Conservation (phyloP, 345 rosid genomes). For the Conringia planisiliqua region DNA sequence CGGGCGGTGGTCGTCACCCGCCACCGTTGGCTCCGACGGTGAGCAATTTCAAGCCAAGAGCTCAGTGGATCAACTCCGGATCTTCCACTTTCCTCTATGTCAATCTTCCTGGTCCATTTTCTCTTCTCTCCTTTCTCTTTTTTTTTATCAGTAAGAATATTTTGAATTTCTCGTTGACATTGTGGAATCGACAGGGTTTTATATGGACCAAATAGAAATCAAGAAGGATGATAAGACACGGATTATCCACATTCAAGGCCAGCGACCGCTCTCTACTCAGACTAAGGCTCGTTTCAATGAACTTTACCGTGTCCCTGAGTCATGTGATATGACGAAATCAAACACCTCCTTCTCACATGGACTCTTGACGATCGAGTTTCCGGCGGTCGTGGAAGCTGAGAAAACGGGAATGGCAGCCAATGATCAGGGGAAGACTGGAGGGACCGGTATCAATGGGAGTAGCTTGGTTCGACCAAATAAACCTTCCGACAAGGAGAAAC, state of each 20-base stretch:
- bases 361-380: slow-evolving; percentile 29
- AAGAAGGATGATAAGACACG: slow-evolving; percentile 25
- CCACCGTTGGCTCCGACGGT: slow-evolving; percentile 36
- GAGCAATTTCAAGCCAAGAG: slow-evolving; percentile 34
- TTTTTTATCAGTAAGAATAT: neutral
- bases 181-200: slow-evolving; percentile 23
- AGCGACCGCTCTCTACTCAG: slow-evolving; percentile 33
- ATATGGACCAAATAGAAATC: slow-evolving; percentile 29
- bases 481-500: neutral
- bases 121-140: neutral
- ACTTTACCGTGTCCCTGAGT: slow-evolving; percentile 28
- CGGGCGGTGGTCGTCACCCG: slow-evolving; percentile 22
- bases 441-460: neutral
- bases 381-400: neutral
- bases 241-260: slow-evolving; percentile 26
- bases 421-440: slow-evolving; percentile 16
- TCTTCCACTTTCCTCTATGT: slow-evolving; percentile 31
- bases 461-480: slow-evolving; percentile 8
- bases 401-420: slow-evolving; percentile 1
- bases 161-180: neutral
- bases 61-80: slow-evolving; percentile 28
- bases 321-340: slow-evolving; percentile 21
- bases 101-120: slow-evolving; percentile 33
- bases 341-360: slow-evolving; percentile 29
- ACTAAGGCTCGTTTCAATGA: slow-evolving; percentile 34